phyloP scores from a whole-genome alignment of 2,329 filamentous ascomycete genomes.

The Trichoderma sp. region DNA sequence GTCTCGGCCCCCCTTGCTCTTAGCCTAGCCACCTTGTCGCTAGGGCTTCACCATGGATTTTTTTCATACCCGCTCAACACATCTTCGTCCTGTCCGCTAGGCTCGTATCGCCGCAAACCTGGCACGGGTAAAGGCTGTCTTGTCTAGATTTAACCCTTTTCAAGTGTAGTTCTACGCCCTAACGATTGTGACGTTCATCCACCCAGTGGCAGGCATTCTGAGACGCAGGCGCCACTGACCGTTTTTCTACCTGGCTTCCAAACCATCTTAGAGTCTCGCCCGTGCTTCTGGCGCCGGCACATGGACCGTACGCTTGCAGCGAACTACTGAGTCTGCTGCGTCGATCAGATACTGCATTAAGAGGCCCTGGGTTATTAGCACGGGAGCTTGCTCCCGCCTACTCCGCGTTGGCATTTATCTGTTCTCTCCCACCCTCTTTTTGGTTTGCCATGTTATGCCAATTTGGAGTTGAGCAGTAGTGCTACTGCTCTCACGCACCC shows the following conservation, averaged over 20 bases:
- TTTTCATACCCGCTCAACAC: constrained; percentile 1
- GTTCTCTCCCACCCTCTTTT: neutral
- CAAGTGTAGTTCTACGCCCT: neutral
- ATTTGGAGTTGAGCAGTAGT: constrained; percentile 16
- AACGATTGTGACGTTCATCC: constrained; percentile 6
- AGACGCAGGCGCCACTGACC: constrained; percentile 17
- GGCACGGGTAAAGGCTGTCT: neutral
- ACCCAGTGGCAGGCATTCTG: constrained; percentile 20
- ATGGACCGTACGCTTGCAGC: constrained; percentile 18
- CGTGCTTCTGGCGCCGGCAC: constrained; percentile 24
- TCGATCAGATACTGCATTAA: constrained; percentile 24
- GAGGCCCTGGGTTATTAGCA: constrained; percentile 4
- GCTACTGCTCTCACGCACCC: constrained; percentile 16
- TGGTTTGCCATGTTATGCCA: constrained; percentile 8
- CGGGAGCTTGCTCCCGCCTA: constrained; percentile 2
- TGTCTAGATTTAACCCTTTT: neutral
- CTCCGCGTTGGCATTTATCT: constrained; percentile 5
- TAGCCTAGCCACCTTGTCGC: constrained; percentile 2
- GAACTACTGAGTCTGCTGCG: constrained; percentile 18
- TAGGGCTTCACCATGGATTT: constrained; percentile 12
- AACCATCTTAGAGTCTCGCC: constrained; percentile 15
- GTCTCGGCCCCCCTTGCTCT: constrained; percentile 18
- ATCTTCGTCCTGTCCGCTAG: neutral
- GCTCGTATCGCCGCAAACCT: constrained; percentile 12
- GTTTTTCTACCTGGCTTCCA: constrained; percentile 10